phyloP scores from a whole-genome alignment of 2,329 filamentous ascomycete genomes.

The Fusarium abutilonis region DNA sequence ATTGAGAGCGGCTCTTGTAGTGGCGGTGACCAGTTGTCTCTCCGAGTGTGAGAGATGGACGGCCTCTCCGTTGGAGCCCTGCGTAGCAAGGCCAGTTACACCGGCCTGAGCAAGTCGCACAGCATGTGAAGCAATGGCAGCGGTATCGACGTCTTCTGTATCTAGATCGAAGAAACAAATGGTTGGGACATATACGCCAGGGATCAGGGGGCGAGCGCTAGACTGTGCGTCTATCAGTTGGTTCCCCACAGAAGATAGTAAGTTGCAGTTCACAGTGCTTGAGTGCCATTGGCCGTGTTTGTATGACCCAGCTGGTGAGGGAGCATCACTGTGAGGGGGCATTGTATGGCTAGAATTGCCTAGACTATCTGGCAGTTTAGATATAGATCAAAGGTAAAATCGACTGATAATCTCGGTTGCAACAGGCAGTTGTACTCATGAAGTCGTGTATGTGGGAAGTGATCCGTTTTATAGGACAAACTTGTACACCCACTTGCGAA shows the following conservation, averaged over 20 bases:
- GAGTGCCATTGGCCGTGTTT: slow-evolving; percentile 48
- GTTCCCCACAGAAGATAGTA: slow-evolving; percentile 54
- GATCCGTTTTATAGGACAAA: slow-evolving; percentile 7
- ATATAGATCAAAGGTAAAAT: neutral
- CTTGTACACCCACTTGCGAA: neutral
- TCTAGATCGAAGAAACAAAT: slow-evolving; percentile 75
- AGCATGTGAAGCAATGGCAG: slow-evolving; percentile 68
- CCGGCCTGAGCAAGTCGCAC: slow-evolving; percentile 78
- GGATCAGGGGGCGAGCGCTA: slow-evolving; percentile 52
- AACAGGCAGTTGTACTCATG: neutral
- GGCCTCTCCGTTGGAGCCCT: slow-evolving; percentile 85
- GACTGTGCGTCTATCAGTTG: slow-evolving; percentile 49
- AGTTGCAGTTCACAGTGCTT: slow-evolving; percentile 31
- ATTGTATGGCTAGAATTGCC: slow-evolving; percentile 13
- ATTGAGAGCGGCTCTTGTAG: slow-evolving; percentile 76
- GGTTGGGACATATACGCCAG: slow-evolving; percentile 77
- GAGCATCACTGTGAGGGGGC: slow-evolving; percentile 41
- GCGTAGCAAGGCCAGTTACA: slow-evolving; percentile 77
- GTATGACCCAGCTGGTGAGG: slow-evolving; percentile 34
- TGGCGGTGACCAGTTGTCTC: slow-evolving; percentile 72
- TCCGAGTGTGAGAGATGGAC: slow-evolving; percentile 79
- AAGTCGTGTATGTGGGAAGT: neutral
- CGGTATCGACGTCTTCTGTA: slow-evolving; percentile 73
- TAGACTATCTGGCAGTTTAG: neutral
- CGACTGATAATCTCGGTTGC: neutral